Conservation (phyloP, 176 grass and related monocot genomes). For the Ensete ventricosum region DNA sequence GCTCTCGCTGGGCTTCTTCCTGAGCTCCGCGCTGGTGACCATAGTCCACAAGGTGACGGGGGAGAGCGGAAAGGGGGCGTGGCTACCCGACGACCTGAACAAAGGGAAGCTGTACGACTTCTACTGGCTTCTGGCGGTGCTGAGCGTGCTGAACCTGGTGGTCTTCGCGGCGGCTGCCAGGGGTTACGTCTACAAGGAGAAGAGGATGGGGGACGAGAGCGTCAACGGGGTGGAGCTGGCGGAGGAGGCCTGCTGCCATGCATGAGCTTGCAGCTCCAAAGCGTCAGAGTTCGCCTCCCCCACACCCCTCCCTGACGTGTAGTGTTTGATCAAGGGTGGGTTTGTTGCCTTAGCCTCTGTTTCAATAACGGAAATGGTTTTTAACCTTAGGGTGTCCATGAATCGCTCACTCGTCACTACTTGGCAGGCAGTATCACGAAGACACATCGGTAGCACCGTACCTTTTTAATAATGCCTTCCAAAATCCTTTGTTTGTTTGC, state of each 20-base stretch:
- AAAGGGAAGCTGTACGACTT: conserved; percentile 78
- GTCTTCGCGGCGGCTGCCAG: conserved; percentile 35
- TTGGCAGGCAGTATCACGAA: too few species aligned
- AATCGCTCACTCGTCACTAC: too few species aligned
- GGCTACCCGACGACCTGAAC: conserved; percentile 73
- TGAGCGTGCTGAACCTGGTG: conserved; percentile 42
- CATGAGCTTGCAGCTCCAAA: too few species aligned
- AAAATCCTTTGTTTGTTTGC: too few species aligned
- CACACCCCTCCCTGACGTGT: too few species aligned
- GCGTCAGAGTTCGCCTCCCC: too few species aligned
- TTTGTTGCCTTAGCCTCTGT: too few species aligned
- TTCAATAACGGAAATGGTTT: too few species aligned
- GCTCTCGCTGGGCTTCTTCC: conserved; percentile 72
- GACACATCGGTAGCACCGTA: too few species aligned
- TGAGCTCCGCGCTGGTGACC: conserved; percentile 68
- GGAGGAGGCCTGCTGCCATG: conserved; percentile 43
- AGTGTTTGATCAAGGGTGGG: too few species aligned
- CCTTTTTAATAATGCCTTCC: too few species aligned
- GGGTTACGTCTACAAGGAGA: conserved; percentile 84
- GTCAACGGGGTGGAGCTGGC: conserved; percentile 45
- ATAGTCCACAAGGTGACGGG: conserved; percentile 62
- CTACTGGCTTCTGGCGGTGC: conserved; percentile 69
- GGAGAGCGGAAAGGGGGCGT: conserved; percentile 25
- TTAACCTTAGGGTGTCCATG: too few species aligned
- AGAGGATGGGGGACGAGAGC: conserved; percentile 39